Evolutionary conservation across 2,329 filamentous ascomycete genomes (phyloP), one percentile per base, ranked within the genome.

Genomic region (Exophiala sp.): DNA sequence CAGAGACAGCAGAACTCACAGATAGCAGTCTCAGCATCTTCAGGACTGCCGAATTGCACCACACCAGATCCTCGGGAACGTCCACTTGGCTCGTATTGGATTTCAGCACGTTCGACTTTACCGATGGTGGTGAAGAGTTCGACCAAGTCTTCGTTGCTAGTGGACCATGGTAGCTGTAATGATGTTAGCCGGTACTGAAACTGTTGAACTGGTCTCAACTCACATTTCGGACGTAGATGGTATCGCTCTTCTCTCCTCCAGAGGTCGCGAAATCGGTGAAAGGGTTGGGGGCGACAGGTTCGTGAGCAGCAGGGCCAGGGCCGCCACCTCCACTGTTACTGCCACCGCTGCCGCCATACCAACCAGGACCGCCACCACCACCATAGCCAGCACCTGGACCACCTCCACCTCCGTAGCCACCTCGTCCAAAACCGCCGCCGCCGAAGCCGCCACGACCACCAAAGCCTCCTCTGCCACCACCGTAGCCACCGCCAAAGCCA

Each of bases 51-150:
- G 66, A 98, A 97, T 56, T 93, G 84, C 48, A 98, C 93, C n/a
- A 98, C 93, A 66, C 93, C 93, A 52, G 87, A 93, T 58, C 93
- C 93, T 58, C 89, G 86, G 53, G 93, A 98, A 62, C 93, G 87
- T 39, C 93, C 93, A 64, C 94, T 97, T 2, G 88, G 86, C 69
- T 98, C 93, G 65, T 98, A 97, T 70, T 98, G 93, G 50, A 98
- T 97, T 72, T 98, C 93, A n/a, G 93, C 93, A 63, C 93, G 89
- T 64, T 96, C 89, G 52, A 98, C 93, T 69, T 95, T 95, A 58
- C 93, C 93, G 64, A 98, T 98, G 9, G 93, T 98, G 14, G 86
- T 90, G 75, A 98, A 98, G 16, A 98, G 79, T 67, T 98, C 93
- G 50, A 97, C 82, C 21, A 98, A 76, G 68, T 98, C 93, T 57